Evolutionary conservation across 2,329 filamentous ascomycete species (phyloP).

Genomic region (Teratosphaeria nubilosa): DNA sequence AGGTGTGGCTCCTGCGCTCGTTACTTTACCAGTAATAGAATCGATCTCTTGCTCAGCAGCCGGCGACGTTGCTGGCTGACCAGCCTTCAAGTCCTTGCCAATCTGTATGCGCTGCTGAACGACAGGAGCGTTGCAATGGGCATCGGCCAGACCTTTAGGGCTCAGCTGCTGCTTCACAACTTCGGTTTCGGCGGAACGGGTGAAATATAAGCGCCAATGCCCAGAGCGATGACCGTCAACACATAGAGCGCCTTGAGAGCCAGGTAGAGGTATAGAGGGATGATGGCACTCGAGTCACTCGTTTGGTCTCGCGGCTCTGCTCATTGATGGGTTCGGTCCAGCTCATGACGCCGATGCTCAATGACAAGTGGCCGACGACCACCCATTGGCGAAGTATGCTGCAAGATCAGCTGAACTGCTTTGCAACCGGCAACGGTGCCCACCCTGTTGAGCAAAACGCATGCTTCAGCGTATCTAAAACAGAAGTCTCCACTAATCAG

Average conservation of each 20-base stretch:
- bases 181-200: slow-evolving; percentile 4
- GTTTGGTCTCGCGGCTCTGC: background rate
- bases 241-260: slow-evolving; percentile 1
- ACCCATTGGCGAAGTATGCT: too few species aligned
- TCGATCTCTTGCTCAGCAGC: background rate
- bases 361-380: too few species aligned
- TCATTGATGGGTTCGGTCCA: too few species aligned
- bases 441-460: background rate
- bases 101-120: background rate
- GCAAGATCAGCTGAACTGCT: background rate
- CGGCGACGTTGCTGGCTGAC: background rate
- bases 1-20: background rate
- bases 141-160: slow-evolving; percentile 1
- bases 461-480: background rate
- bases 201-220: slow-evolving; percentile 5
- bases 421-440: background rate
- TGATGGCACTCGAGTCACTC: background rate
- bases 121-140: background rate
- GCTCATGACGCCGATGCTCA: too few species aligned
- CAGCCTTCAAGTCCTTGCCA: background rate
- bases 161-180: slow-evolving; percentile 2
- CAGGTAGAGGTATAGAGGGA: background rate
- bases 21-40: background rate
- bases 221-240: slow-evolving; percentile 1
- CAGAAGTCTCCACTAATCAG: background rate